Percentiles rank a stretch among this genome's conserved stretches.
Conservation (phyloP, 768 basidiomycete genomes). For the Lepiota subincarnata region DNA sequence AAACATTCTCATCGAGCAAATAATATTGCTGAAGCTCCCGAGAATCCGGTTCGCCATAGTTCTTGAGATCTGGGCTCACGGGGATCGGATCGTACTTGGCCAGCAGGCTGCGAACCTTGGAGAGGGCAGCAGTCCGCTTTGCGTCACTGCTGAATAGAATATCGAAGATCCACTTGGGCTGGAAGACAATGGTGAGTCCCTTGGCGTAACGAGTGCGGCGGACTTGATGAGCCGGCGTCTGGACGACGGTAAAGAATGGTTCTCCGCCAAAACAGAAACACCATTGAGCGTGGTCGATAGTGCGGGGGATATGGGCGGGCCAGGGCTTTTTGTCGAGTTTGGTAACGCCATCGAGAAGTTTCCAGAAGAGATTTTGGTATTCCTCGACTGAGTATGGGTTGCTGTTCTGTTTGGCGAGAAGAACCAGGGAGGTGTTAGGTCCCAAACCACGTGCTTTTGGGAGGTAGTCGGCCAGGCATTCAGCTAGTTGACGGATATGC, state of each 20-base stretch:
- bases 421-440: slow-evolving; percentile 20
- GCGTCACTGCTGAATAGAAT: slow-evolving; percentile 19
- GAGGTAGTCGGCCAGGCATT: slow-evolving; percentile 16
- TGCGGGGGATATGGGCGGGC: slow-evolving; percentile 15
- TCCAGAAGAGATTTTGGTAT: slow-evolving; percentile 19
- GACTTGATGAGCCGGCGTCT: slow-evolving; percentile 17
- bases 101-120: slow-evolving; percentile 17
- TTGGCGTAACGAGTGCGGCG: slow-evolving; percentile 18
- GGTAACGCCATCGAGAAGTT: slow-evolving; percentile 17
- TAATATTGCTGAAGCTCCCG: slow-evolving; percentile 19
- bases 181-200: slow-evolving; percentile 20
- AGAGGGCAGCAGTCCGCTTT: slow-evolving; percentile 16
- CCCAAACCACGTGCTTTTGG: slow-evolving; percentile 17
- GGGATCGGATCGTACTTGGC: slow-evolving; percentile 20
- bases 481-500: slow-evolving; percentile 15
- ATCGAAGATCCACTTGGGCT: slow-evolving; percentile 23
- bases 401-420: slow-evolving; percentile 18
- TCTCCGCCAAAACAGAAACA: slow-evolving; percentile 21
- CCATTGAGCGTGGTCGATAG: slow-evolving; percentile 17
- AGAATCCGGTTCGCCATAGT: slow-evolving; percentile 19
- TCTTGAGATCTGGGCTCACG: slow-evolving; percentile 20
- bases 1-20: slow-evolving; percentile 17
- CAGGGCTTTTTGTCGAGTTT: slow-evolving; percentile 17
- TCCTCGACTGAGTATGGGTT: slow-evolving; percentile 17
- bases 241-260: slow-evolving; percentile 20